Conservation (phyloP, 768 basidiomycete genomes). For the Tricholoma furcatifolium region DNA sequence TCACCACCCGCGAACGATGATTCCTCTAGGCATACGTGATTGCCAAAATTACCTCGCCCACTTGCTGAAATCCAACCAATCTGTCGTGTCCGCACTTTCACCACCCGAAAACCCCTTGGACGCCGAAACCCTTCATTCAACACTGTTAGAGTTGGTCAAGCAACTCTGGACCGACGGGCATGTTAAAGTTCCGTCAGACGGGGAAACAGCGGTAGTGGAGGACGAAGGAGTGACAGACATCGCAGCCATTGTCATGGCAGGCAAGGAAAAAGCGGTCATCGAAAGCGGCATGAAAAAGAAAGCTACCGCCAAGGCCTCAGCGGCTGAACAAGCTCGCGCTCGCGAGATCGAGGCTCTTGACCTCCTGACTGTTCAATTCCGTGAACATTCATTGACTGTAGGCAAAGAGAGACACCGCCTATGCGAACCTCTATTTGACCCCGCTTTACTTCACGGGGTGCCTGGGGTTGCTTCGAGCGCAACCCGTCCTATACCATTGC, state of each 20-base stretch:
- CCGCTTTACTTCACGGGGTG: slow-evolving; percentile 48
- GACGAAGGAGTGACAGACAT: slow-evolving; percentile 90
- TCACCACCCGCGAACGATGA: slow-evolving; percentile 50
- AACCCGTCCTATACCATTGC: slow-evolving; percentile 46
- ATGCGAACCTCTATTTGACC: slow-evolving; percentile 88
- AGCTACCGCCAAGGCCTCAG: slow-evolving; percentile 66
- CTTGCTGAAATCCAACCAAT: slow-evolving; percentile 67
- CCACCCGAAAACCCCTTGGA: slow-evolving; percentile 48
- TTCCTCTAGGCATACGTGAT: slow-evolving; percentile 65
- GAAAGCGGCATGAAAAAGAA: slow-evolving; percentile 83
- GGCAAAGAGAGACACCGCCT: slow-evolving; percentile 90
- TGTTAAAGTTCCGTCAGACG: slow-evolving; percentile 72
- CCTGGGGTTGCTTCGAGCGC: slow-evolving; percentile 23
- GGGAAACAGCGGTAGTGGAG: slow-evolving; percentile 63
- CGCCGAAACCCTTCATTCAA: slow-evolving; percentile 44
- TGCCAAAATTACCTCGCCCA: slow-evolving; percentile 78
- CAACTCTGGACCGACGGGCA: slow-evolving; percentile 64
- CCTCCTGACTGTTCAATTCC: slow-evolving; percentile 74
- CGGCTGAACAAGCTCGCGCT: slow-evolving; percentile 78
- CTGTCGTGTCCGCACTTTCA: slow-evolving; percentile 56
- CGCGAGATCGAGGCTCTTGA: slow-evolving; percentile 83
- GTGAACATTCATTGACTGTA: slow-evolving; percentile 66
- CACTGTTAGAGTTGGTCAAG: slow-evolving; percentile 62
- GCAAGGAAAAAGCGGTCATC: slow-evolving; percentile 88
- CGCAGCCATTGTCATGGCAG: slow-evolving; percentile 85